Conservation (phyloP, 257 asterid species). For the Forsythia viridissima region DNA sequence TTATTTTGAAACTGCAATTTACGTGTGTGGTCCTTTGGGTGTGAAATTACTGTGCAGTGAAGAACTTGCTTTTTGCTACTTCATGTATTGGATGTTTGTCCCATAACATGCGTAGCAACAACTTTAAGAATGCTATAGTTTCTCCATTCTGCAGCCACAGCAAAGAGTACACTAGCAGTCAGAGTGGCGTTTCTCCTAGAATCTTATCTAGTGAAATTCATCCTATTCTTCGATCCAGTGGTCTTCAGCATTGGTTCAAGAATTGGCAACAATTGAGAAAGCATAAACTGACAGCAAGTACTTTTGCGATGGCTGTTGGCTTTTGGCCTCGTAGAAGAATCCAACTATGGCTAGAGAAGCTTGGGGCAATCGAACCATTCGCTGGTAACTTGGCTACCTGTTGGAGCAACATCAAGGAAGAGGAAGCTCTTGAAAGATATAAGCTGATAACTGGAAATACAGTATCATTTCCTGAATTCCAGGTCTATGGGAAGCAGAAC, state of each 20-base stretch:
- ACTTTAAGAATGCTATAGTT: constrained; percentile 23
- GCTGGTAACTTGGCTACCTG: constrained; percentile 68
- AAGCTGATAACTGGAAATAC: constrained; percentile 57
- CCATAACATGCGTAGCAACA: constrained; percentile 24
- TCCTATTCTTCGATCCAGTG: constrained; percentile 38
- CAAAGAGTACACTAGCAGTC: constrained; percentile 32
- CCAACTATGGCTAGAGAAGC: constrained; percentile 84
- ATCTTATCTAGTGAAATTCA: constrained; percentile 22
- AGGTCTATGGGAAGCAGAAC: constrained; percentile 42
- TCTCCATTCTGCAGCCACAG: constrained; percentile 20
- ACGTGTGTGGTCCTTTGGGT: neutral
- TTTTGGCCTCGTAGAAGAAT: constrained; percentile 74
- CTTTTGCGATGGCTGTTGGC: constrained; percentile 74
- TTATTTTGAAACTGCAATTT: neutral
- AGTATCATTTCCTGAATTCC: constrained; percentile 53
- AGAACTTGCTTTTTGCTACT: constrained; percentile 35
- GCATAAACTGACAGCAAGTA: constrained; percentile 83
- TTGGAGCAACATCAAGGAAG: constrained; percentile 80
- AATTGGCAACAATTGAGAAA: constrained; percentile 82
- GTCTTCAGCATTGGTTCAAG: constrained; percentile 77
- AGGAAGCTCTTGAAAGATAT: constrained; percentile 75
- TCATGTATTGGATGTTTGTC: constrained; percentile 27
- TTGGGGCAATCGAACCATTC: constrained; percentile 71
- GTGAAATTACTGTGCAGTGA: constrained; percentile 40
- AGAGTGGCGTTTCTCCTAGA: constrained; percentile 21